These are phyloP conservation scores for Penicillium fuscoglaucum DNA, from an alignment of 2,329 filamentous ascomycete species.

Conservation along the genomic window DNA sequence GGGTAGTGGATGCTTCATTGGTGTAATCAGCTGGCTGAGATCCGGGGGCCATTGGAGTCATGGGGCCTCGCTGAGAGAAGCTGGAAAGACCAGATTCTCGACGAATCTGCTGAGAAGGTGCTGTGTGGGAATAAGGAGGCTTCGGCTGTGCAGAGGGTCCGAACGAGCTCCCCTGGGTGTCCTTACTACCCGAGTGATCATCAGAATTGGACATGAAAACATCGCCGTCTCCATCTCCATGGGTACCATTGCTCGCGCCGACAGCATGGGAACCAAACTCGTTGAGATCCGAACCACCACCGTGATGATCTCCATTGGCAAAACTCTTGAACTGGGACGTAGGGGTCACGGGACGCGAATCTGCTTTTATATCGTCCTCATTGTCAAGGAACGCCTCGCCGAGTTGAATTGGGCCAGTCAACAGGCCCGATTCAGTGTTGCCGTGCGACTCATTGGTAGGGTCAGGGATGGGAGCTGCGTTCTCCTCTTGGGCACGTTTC, in stretches of 20 bases:
- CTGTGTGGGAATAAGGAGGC: conserved; percentile 48
- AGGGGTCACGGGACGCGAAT: conserved; percentile 55
- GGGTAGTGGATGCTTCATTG: conserved; percentile 89
- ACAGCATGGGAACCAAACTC: conserved; percentile 33
- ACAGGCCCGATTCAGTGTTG: conserved; percentile 53
- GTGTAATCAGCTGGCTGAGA: conserved; percentile 63
- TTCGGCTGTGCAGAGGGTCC: conserved; percentile 53
- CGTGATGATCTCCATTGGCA: conserved; percentile 57
- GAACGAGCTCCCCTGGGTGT: conserved; percentile 51
- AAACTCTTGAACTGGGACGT: conserved; percentile 52
- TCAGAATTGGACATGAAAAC: conserved; percentile 61
- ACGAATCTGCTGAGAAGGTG: conserved; percentile 47
- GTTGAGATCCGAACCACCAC: conserved; percentile 43
- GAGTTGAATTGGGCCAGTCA: conserved; percentile 57
- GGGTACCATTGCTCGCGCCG: conserved; percentile 60
- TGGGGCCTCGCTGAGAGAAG: conserved; percentile 52
- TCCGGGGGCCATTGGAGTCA: conserved; percentile 60
- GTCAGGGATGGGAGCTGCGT: conserved; percentile 45
- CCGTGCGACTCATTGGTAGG: conserved; percentile 54
- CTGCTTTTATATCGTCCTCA: conserved; percentile 43
- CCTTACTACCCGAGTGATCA: conserved; percentile 40
- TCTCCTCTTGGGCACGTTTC: conserved; percentile 7
- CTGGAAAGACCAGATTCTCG: conserved; percentile 49
- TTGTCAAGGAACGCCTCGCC: conserved; percentile 61
- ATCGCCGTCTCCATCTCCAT: conserved; percentile 55